These are phyloP conservation scores for Raphanus hybrid DNA, from an alignment of 441 rosid species.

Conservation along the genomic window DNA sequence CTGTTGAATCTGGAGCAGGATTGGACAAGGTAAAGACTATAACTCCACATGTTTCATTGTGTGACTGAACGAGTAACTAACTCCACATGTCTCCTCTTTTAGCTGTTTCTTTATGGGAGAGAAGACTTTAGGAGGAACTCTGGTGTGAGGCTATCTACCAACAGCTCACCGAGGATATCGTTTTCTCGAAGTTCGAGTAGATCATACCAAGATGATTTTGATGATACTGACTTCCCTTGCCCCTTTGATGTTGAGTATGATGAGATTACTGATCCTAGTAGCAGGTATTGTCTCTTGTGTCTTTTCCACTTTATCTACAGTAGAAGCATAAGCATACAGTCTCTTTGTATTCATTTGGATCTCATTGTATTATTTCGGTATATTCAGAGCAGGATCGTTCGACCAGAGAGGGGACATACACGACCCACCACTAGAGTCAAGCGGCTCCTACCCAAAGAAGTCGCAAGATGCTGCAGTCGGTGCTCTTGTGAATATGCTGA, in stretches of 20 bases:
- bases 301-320: background rate
- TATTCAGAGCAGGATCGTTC: constrained; percentile 61
- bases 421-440: constrained; percentile 56
- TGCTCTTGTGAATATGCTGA: constrained; percentile 80
- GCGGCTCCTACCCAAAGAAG: constrained; percentile 55
- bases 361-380: background rate
- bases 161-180: constrained; percentile 60
- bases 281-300: constrained; percentile 59
- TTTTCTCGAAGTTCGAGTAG: constrained; percentile 74
- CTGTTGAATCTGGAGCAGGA: constrained; percentile 48
- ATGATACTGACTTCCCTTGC: constrained; percentile 75
- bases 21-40: constrained; percentile 68
- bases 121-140: constrained; percentile 59
- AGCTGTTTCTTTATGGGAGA: constrained; percentile 62
- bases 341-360: background rate
- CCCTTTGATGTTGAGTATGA: constrained; percentile 84
- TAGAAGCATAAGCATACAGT: background rate
- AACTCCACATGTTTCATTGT: constrained; percentile 12
- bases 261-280: constrained; percentile 60
- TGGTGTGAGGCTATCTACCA: constrained; percentile 55
- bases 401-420: constrained; percentile 55
- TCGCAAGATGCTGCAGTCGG: constrained; percentile 93
- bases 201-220: constrained; percentile 76
- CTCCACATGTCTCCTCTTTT: background rate
- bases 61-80: constrained; percentile 9